Evolutionary conservation across 2,329 filamentous ascomycete species (phyloP), one percentile per base, ranked within the genome.

Genomic region (Aureobasidium uvarum): DNA sequence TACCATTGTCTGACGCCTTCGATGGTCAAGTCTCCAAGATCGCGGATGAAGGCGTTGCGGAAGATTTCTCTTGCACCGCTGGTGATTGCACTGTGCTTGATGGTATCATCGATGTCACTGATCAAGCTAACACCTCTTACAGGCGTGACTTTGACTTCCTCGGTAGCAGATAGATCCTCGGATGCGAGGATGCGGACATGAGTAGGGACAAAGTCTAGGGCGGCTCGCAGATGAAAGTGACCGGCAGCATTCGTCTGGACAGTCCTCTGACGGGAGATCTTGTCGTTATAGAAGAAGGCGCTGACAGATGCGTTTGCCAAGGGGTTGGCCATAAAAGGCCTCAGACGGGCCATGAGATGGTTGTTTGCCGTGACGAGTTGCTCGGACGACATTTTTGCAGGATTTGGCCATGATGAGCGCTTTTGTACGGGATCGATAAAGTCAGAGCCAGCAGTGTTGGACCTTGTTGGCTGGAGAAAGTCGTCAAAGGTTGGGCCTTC

Each of bases 91-190:
- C 95, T 97, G 72, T 92, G 89, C 76, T 99, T 99, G 74, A 99
- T 89, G 0, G 95, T 99, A 76, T 99, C 95, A 73, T 99, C 95
- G 68, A 99, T 95, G 74, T 99, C 95, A 74, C 92, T 98, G 75
- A 99, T 98, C 66, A 99, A 74, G 75, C 93, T 98, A 68, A 99
- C 85, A 46, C 95, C 95, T 25, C 81, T 81, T 0, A 90, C 85
- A 66, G 94, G 89, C 4, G 89, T 92, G 59, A 98, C 81, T 46
- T 86, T 83, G 51, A 99, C 84, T 64, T 90, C 84, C 68, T 95
- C 89, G 1, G 89, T 91, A 0, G 88, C 88, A 18, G 93, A 96
- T 3, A 99, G 81, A 66, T 88, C 85, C 72, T 97, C 92, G 14
- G 89, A 93, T 6, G 92, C 94, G 20, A 99, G 79, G 1, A 99